Base-by-base conservation (phyloP, 1,284 basidiomycete species). In the Kwoniella shivajii region DNA sequence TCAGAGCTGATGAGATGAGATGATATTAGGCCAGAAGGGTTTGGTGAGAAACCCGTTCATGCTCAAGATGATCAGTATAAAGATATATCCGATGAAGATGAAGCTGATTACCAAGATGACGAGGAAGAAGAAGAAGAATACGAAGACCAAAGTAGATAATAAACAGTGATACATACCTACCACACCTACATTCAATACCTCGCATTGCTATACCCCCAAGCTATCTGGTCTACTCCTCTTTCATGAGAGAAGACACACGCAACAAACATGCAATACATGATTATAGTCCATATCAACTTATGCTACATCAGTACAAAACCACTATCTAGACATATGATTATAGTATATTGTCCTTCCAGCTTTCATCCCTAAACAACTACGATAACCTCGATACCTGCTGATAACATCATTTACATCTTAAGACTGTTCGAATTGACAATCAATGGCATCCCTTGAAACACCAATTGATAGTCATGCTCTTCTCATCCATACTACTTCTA, bases 1-100 rank as follows among this genome's bases (percentile, higher is more conserved):
- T 36, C 34, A 10, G n/a, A 36, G 34, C n/a, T 10, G 34, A 36
- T 30, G 4, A 47, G 18, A 29, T 30, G 7, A n/a, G n/a, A n/a
- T n/a, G n/a, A n/a, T n/a, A n/a, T n/a, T 44, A 68, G 66, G 66
- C 66, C 66, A 4, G 59, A 59, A 57, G 66, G 62, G 16, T 66
- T 68, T 38, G 66, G 62, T 1, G 66, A 65, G 26, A 47, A 54
- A 6, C 57, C 55, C 13, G 47, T 50, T 20, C 20, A 45, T 9
- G n/a, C 50, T 14, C 18, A 37, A 6, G 43, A n/a, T n/a, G n/a
- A 20, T 20, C 33, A 44, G 26, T 37, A 18, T 6, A 29, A 29
- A 24, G 30, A 50, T 33, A 18, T 50, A n/a, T 60, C 56, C 14
- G 56, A 52, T 2, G 56, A 57, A 3, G 53, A 57, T n/a, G 57